These are phyloP conservation scores for Perilla frutescens DNA, from an alignment of 257 asterid genomes.

Conservation along the genomic window DNA sequence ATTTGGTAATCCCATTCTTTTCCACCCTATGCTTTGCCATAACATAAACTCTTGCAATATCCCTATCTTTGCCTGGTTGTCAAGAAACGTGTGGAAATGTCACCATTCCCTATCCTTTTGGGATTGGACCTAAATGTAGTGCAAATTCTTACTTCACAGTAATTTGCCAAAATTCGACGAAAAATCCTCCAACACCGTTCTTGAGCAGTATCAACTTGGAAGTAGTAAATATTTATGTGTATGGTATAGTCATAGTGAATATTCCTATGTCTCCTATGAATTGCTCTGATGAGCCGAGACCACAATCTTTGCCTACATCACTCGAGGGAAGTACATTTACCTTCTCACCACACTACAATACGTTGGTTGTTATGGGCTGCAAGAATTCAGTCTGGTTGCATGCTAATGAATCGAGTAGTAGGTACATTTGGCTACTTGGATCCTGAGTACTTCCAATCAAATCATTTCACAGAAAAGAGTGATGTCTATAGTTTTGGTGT, in stretches of 20 bases:
- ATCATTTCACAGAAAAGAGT: slow-evolving; percentile 52
- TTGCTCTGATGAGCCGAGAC: slow-evolving; percentile 33
- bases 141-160: slow-evolving; percentile 40
- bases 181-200: slow-evolving; percentile 22
- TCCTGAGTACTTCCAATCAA: slow-evolving; percentile 53
- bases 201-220: slow-evolving; percentile 40
- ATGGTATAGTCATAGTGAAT: slow-evolving; percentile 29
- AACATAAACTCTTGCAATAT: background rate
- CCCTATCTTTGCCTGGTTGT: slow-evolving; percentile 37
- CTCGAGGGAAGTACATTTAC: slow-evolving; percentile 39
- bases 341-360: slow-evolving; percentile 28
- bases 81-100: slow-evolving; percentile 44
- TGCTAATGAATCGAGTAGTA: slow-evolving; percentile 25
- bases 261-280: slow-evolving; percentile 30
- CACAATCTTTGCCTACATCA: background rate
- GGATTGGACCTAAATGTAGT: slow-evolving; percentile 43
- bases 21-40: background rate
- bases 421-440: slow-evolving; percentile 57
- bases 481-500: slow-evolving; percentile 55
- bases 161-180: slow-evolving; percentile 32
- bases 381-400: slow-evolving; percentile 34
- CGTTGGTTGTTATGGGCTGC: slow-evolving; percentile 43
- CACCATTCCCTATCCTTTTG: slow-evolving; percentile 57
- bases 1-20: background rate
- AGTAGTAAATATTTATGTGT: slow-evolving; percentile 19